A percentile compares a stretch with the other conserved stretches of the same genome.
Conservation (phyloP, 352 stramenopile genomes). For the Globisporangium radiosum region DNA sequence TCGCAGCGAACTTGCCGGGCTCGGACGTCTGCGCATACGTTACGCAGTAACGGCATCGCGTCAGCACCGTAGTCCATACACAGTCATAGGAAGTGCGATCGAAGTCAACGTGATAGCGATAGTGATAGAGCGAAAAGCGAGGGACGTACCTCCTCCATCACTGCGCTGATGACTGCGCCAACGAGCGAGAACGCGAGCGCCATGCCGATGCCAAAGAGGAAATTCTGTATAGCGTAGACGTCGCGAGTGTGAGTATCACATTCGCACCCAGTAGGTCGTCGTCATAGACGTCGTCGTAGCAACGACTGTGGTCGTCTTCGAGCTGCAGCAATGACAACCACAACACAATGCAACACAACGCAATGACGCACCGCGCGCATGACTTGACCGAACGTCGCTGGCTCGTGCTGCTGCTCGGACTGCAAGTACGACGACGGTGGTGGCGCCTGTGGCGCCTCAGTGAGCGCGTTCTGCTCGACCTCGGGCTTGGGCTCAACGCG, state of each 20-base stretch:
- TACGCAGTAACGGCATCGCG: not conserved
- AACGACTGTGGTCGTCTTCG: too few species aligned
- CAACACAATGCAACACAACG: too few species aligned
- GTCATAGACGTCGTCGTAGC: too few species aligned
- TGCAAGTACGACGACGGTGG: conserved; percentile 27
- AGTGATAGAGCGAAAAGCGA: not conserved
- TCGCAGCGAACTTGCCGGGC: conserved; percentile 5
- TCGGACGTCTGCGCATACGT: conserved; percentile 1
- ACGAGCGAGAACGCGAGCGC: conserved; percentile 65
- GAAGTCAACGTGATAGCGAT: not conserved
- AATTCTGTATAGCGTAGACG: conserved; percentile 32
- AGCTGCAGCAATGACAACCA: too few species aligned
- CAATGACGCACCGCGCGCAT: conserved; percentile 49
- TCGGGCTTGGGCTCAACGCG: conserved; percentile 36
- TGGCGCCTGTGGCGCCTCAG: conserved; percentile 16
- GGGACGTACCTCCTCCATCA: conserved; percentile 48
- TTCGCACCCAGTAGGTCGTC: too few species aligned
- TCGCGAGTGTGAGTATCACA: too few species aligned
- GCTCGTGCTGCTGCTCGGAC: conserved; percentile 30
- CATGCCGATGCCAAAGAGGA: conserved; percentile 77
- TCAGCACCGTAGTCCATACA: too few species aligned
- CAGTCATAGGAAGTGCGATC: not conserved
- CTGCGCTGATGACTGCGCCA: conserved; percentile 49
- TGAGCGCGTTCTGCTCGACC: conserved; percentile 27
- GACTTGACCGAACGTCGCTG: conserved; percentile 48